These are phyloP conservation scores for Tympanopsis confertula DNA, from an alignment of 2,329 filamentous ascomycete species.

Conservation along the genomic window DNA sequence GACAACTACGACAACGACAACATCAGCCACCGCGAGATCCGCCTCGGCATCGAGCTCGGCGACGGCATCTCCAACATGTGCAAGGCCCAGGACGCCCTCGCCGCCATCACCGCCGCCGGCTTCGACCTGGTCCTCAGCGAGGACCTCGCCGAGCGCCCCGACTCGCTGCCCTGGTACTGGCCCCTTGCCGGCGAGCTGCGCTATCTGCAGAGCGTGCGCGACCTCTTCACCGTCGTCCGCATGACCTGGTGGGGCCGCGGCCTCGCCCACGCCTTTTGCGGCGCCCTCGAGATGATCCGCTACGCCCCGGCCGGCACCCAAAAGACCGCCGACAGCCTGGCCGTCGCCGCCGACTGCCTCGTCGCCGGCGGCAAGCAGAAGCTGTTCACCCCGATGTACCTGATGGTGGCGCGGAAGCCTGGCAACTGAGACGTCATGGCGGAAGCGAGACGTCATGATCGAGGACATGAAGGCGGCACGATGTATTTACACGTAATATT, in stretches of 20 bases:
- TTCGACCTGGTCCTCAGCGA: constrained; percentile 77
- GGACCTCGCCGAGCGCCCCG: constrained; percentile 69
- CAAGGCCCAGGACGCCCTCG: constrained; percentile 66
- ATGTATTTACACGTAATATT: too few species aligned
- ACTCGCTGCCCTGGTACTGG: constrained; percentile 85
- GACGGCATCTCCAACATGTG: constrained; percentile 98
- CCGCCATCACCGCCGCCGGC: constrained; percentile 75
- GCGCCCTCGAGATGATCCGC: constrained; percentile 61
- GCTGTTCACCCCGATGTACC: constrained; percentile 97
- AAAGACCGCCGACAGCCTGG: constrained; percentile 89
- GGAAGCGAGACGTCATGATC: too few species aligned
- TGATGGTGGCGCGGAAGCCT: constrained; percentile 90
- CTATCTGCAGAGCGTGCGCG: constrained; percentile 69
- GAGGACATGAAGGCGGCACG: too few species aligned
- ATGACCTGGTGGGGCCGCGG: constrained; percentile 80
- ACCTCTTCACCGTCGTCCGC: constrained; percentile 71
- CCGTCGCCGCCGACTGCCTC: constrained; percentile 68
- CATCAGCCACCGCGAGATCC: constrained; percentile 75
- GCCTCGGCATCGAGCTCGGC: constrained; percentile 87
- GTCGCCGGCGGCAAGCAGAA: constrained; percentile 79
- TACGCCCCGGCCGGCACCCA: constrained; percentile 74
- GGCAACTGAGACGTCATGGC: too few species aligned
- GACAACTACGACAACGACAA: constrained; percentile 87
- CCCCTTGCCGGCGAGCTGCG: constrained; percentile 75
- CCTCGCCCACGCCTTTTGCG: constrained; percentile 65